phyloP scores from a whole-genome alignment of 306 rosid genomes.

The Prosopis cineraria region DNA sequence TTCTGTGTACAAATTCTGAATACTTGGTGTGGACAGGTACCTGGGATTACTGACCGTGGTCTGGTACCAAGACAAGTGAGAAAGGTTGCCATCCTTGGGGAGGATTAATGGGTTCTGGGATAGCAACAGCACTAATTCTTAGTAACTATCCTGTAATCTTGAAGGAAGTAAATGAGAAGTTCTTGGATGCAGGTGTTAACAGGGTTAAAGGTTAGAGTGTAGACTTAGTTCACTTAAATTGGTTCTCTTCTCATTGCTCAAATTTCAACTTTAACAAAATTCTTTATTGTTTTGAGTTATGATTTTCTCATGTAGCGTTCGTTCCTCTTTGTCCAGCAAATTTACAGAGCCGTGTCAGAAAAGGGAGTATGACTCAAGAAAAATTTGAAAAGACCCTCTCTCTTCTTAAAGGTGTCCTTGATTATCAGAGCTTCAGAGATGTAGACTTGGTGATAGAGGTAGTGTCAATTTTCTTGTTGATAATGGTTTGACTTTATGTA shows the following conservation, averaged over 20 bases:
- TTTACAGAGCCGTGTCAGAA: slow-evolving; percentile 82
- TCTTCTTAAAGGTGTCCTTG: slow-evolving; percentile 78
- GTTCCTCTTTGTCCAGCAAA: slow-evolving; percentile 63
- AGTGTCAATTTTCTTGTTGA: neutral
- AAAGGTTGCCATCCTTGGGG: slow-evolving; percentile 96
- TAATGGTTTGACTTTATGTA: slow-evolving; percentile 24
- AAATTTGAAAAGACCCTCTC: slow-evolving; percentile 68
- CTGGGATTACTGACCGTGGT: slow-evolving; percentile 87
- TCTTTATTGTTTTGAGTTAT: slow-evolving; percentile 3
- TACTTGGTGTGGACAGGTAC: slow-evolving; percentile 62
- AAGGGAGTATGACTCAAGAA: slow-evolving; percentile 78
- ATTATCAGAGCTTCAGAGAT: slow-evolving; percentile 77
- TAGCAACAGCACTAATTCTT: slow-evolving; percentile 82
- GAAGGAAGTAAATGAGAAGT: slow-evolving; percentile 87
- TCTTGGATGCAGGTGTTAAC: slow-evolving; percentile 82
- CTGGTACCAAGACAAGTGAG: slow-evolving; percentile 73
- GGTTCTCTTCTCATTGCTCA: slow-evolving; percentile 12
- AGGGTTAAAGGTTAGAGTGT: slow-evolving; percentile 79
- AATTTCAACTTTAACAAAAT: slow-evolving; percentile 15
- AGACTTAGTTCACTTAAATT: slow-evolving; percentile 18
- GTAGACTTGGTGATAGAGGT: slow-evolving; percentile 99
- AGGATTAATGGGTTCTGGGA: slow-evolving; percentile 99
- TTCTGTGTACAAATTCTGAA: slow-evolving; percentile 12
- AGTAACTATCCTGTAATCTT: slow-evolving; percentile 78
- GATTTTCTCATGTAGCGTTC: slow-evolving; percentile 15